Conservation (phyloP, 1,139 yeast species). For the Pichia sp. region DNA sequence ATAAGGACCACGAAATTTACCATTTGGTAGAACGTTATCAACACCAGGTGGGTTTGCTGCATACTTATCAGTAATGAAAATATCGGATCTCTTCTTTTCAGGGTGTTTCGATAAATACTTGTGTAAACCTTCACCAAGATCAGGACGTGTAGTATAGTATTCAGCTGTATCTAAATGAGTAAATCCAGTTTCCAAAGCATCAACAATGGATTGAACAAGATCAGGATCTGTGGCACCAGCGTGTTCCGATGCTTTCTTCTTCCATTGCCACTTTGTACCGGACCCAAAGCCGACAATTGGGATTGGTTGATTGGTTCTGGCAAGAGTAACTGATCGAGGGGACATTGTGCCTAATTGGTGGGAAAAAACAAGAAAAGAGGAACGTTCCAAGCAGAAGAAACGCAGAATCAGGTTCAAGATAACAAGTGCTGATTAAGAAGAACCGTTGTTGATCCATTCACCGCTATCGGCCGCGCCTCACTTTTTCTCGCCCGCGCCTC, state of each 20-base stretch:
- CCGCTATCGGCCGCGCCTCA: too few relatives aligned
- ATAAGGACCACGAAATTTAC: slow-evolving; percentile 36
- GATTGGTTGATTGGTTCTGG: slow-evolving; percentile 25
- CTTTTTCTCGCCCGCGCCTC: too few relatives aligned
- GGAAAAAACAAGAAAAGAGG: too few relatives aligned
- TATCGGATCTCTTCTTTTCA: slow-evolving; percentile 39
- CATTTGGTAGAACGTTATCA: slow-evolving; percentile 14
- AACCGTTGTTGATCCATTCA: too few relatives aligned
- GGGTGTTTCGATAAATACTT: slow-evolving; percentile 20
- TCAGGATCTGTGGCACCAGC: slow-evolving; percentile 28
- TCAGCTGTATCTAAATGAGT: slow-evolving; percentile 56
- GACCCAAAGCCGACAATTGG: slow-evolving; percentile 43
- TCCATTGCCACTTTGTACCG: slow-evolving; percentile 57
- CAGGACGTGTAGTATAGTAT: slow-evolving; percentile 49
- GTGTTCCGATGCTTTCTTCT: slow-evolving; percentile 32
- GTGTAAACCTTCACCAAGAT: slow-evolving; percentile 43
- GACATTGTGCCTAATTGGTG: too few relatives aligned
- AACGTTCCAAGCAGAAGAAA: too few relatives aligned
- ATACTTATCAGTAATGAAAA: slow-evolving; percentile 54
- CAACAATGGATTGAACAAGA: slow-evolving; percentile 35
- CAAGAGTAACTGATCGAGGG: slow-evolving; percentile 8
- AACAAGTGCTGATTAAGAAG: too few relatives aligned
- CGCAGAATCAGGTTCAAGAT: too few relatives aligned
- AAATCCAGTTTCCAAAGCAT: slow-evolving; percentile 40
- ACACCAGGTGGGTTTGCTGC: slow-evolving; percentile 16